Conservation (phyloP, 768 basidiomycete genomes). For the Amanita rubescens region DNA sequence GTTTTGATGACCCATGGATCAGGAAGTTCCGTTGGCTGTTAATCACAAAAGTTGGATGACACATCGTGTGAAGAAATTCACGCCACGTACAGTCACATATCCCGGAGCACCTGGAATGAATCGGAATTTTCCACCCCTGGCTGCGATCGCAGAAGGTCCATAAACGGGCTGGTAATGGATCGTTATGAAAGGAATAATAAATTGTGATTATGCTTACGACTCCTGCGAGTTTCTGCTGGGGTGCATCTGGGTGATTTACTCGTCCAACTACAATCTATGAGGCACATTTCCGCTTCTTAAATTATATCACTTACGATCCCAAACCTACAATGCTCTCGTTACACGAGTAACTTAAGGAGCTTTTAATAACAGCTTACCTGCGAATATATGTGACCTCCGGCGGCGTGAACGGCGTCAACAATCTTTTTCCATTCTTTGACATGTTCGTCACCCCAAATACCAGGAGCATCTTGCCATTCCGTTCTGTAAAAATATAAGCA, state of each 20-base stretch:
- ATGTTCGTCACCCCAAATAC: constrained; percentile 40
- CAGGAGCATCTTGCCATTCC: constrained; percentile 37
- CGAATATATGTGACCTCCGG: constrained; percentile 35
- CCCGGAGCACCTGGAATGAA: constrained; percentile 29
- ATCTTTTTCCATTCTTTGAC: constrained; percentile 38
- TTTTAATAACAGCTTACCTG: constrained; percentile 24
- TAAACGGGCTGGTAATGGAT: constrained; percentile 31
- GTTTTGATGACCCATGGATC: constrained; percentile 32
- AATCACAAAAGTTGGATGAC: neutral
- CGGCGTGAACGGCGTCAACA: constrained; percentile 38
- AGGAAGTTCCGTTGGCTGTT: constrained; percentile 33
- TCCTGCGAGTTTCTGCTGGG: constrained; percentile 31
- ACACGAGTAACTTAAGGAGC: neutral
- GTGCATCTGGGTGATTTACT: constrained; percentile 28
- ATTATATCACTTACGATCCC: constrained; percentile 26
- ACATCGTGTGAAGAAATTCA: too few species aligned
- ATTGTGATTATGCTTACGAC: constrained; percentile 15
- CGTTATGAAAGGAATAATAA: neutral
- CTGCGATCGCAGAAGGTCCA: constrained; percentile 38
- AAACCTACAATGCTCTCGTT: constrained; percentile 18
- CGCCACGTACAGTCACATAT: constrained; percentile 31
- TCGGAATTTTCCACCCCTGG: constrained; percentile 34
- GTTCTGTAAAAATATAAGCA: constrained; percentile 20
- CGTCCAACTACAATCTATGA: constrained; percentile 23
- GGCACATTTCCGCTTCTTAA: neutral